phyloP scores from a whole-genome alignment of 805 yeast genomes.

The Candida golubevii region DNA sequence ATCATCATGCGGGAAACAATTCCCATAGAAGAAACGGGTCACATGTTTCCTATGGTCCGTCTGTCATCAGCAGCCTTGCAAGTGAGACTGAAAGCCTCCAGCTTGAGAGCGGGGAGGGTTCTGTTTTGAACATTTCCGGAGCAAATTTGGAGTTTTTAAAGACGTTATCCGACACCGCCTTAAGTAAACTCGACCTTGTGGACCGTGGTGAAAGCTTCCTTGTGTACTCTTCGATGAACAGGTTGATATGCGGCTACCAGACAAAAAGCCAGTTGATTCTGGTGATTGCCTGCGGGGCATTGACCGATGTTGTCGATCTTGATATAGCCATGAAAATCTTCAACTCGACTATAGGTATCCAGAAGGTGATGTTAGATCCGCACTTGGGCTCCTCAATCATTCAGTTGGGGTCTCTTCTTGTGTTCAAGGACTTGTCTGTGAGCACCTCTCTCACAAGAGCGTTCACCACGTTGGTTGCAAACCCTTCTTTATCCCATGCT shows the following conservation, averaged over 20 bases:
- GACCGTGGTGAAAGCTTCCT: slow-evolving; percentile 58
- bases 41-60: background rate
- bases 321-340: slow-evolving; percentile 43
- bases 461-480: slow-evolving; percentile 52
- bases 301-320: slow-evolving; percentile 42
- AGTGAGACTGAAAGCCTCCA: slow-evolving; percentile 3
- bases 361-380: slow-evolving; percentile 50
- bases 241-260: slow-evolving; percentile 47
- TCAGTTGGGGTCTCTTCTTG: slow-evolving; percentile 54
- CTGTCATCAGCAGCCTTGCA: slow-evolving; percentile 3
- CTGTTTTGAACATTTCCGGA: slow-evolving; percentile 20
- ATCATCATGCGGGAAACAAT: background rate
- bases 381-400: slow-evolving; percentile 48
- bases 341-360: slow-evolving; percentile 47
- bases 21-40: slow-evolving; percentile 1
- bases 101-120: background rate
- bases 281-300: slow-evolving; percentile 54
- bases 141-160: slow-evolving; percentile 25
- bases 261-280: slow-evolving; percentile 57
- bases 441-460: slow-evolving; percentile 39
- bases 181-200: slow-evolving; percentile 40
- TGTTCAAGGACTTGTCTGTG: slow-evolving; percentile 35
- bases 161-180: slow-evolving; percentile 30
- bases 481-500: slow-evolving; percentile 44
- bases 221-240: slow-evolving; percentile 45